Base-by-base conservation (phyloP, 116 monocot species). In the Posidonia oceanica region DNA sequence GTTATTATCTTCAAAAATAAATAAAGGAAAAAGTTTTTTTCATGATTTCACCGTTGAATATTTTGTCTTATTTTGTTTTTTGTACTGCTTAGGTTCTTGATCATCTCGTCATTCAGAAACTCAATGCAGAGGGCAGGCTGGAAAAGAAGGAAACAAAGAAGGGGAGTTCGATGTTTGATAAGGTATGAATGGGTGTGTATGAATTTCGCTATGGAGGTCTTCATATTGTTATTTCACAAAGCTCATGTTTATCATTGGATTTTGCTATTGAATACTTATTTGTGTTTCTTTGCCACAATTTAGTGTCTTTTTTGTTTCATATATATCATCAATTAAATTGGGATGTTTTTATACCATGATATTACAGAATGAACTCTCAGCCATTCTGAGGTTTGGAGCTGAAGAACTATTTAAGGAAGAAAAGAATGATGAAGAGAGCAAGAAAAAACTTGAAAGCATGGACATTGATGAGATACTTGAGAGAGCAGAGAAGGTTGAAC, bases 391-490 rank as follows among this genome's bases (percentile, higher is more conserved):
- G 64, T 97, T 97, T 85, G 97, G 92, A 75, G 97, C 92, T 41
- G 97, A 97, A 63, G 97, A 97, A 66, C 79, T 97, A 29, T 97
- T 97, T 48, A 97, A 97, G 79, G 97, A 97, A 77, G 92, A 97
- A 22, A 96, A 82, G 63, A 89, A 83, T 83, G 97, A 97, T 66
- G 97, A 97, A 79, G 97, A 97, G 36, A 91, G 77, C 77, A 97
- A 92, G 73, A 84, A 77, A 71, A 66, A 44, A 69, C 85, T 97
- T 52, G 89, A 92, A 83, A 89, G 89, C 69, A 87, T 92, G 92
- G 92, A 97, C 70, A 97, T 97, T 74, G 97, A 97, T 84, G 97
- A 97, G 81, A 97, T 97, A 72, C 92, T 97, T 79, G 92, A 97
- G 52, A 70, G 82, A 88, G 96, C 96, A 67, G 91, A 96, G 77